Base-by-base conservation (phyloP, 805 yeast species). In the Schizosaccharomyces cryophilus region DNA sequence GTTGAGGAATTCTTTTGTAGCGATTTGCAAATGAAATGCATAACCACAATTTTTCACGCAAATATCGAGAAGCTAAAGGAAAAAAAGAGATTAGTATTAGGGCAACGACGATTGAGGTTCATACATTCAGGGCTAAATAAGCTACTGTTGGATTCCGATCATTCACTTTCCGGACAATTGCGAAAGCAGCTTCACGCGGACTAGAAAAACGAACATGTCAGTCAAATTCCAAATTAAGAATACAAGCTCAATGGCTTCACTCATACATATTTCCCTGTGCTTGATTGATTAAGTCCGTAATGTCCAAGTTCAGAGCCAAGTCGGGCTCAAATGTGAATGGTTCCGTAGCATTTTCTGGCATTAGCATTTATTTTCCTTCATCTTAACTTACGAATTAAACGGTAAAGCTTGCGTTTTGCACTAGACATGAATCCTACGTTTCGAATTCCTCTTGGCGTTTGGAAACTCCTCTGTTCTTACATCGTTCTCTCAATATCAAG, bases 11-110 rank as follows among this genome's bases (percentile, higher is more conserved):
- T 90, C 97, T 72, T 93, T 90, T 63, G 97, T 79, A 3, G 95
- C 85, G 61, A 93, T 87, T 73, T 93, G 98, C 59, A 93, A 76
- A 66, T 93, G 98, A 73, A 93, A 81, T 6, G 98, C 96, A 71
- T 90, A 93, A 4, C 97, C 98, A 74, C 99, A 93, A 74, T 93
- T 93, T 73, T 93, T 93, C 61, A 93, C 98, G 66, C 93, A 75
- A 61, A 87, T 87, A 69, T 93, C 99, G 64, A 93, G 77, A 60
- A 80, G 68, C 66, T 45, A 68, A 17, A 29, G 17, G 19, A 51
- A 24, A 1, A 3, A 2, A 24, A 11, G 19, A 3, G 13, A 29
- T 24, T 24, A 51, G n/a, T 17, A 21, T 24, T 21, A 3, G 2
- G 24, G 2, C 21, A 51, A 29, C 15, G 15, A 26, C 1, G 51